Evolutionary conservation across 192 early-diverging fungal genomes (phyloP), one percentile per base, ranked within the genome.

Genomic region (Backusella psychrophila): DNA sequence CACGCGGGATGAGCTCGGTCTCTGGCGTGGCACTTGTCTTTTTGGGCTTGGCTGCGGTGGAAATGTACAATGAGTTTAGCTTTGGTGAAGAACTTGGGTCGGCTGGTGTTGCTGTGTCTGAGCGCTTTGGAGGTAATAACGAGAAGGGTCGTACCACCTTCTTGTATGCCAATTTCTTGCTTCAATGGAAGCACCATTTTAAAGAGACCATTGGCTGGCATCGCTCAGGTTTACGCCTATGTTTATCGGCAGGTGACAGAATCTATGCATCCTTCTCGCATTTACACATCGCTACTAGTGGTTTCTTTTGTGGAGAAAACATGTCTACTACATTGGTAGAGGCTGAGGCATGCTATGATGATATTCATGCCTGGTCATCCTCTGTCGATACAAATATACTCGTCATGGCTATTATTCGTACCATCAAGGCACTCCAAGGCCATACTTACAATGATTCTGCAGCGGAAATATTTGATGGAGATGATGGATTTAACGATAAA

Each of bases 401-500:
- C 1, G 69, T 80, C 11, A 74, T 80, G 38, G 26, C 79, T 8
- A 38, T 81, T 3, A 70, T 81, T 8, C 75, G 80, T 7, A 77
- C 76, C 2, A 35, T 77, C 53, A 77, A 77, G 34, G 71, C 80
- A 23, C 59, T 81, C 8, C 80, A 81, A 21, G 80, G 80, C 31
- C 71, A 77, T 46, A 81, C 80, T 1, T 74, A 49, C 34, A 66
- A 53, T 11, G 6, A 53, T 4, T 66, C 73, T 36, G 23, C 78
- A 5, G 29, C 44, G 5, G 44, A 66, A 11, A 69, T 81, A 4
- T 81, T 81, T 74, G 73, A 81, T 36, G 74, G 74, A 21, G 76
- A 81, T 29, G 80, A 81, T 77, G 76, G 71, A 23, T 81, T 81
- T 29, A 74, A 77, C 44, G 80, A 81, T 33, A 56, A 14, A 4